Base-by-base conservation (phyloP, 805 yeast species). In the Clavispora phyllophila region DNA sequence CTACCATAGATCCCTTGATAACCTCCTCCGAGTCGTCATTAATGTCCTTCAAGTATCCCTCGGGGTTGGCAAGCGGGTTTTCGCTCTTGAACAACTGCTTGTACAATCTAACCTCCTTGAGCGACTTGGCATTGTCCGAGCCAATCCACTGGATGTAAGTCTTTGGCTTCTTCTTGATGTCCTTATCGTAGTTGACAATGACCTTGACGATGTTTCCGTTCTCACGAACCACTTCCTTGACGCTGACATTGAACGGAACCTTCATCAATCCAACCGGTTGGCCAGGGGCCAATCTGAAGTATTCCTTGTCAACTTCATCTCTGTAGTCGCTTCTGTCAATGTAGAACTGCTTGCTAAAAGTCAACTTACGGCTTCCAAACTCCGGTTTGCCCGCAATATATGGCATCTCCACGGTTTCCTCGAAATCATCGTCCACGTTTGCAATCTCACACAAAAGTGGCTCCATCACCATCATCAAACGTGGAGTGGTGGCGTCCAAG, bases 111-210 rank as follows among this genome's bases (percentile, higher is more conserved):
- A 90, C 85, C 66, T 93, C 95, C 24, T 73, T 64, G 43, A 93
- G 63, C 41, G 65, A 65, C 37, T 84, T 72, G 46, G 77, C 75
- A 25, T 70, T 67, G 18, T 82, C 71, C 48, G 80, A 79, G 40
- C 96, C 95, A 40, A 93, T 82, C 99, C 99, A 93, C 69, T 93
- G 99, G 58, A 93, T 89, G 61, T 74, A 93, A 9, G 99, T 90
- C 78, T 91, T 93, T 59, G 99, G 99, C 61, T 87, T 88, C 63
- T 73, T 77, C 50, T 71, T 71, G 43, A 67, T 69, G 33, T 45
- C 48, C 49, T 79, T 79, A 59, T 89, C 86, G 59, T 91, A 93
- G 55, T 82, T 78, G 39, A 85, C 96, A 53, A 83, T 82, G 44
- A 93, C 78, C 65, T 78, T 80, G 17, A 70, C 70, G 41, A 90